Conservation (phyloP, 2,329 filamentous ascomycete genomes). For the Trichoderma cornu-damae region DNA sequence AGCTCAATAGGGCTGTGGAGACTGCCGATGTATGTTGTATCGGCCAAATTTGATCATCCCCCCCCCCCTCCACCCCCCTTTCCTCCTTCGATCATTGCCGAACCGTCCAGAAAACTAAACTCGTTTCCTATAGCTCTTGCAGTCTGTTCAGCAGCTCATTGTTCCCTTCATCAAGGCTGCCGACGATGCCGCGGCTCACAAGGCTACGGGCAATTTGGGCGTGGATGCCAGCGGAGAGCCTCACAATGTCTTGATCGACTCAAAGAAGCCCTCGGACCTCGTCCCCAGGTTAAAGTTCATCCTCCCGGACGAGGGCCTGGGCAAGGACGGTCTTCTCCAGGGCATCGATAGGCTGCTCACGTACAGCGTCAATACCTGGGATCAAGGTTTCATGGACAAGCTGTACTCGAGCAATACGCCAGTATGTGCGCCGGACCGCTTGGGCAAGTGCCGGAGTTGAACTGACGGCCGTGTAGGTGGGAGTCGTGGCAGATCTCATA, state of each 20-base stretch:
- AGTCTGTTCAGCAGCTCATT: conserved; percentile 61
- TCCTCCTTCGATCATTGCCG: background rate
- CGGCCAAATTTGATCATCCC: no score
- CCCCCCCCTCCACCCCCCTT: no score
- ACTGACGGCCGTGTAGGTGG: conserved; percentile 49
- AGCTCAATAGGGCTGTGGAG: conserved; percentile 32
- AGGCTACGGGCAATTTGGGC: conserved; percentile 46
- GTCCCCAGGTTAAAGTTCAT: conserved; percentile 52
- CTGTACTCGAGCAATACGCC: conserved; percentile 88
- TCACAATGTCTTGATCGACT: conserved; percentile 59
- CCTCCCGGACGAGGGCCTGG: conserved; percentile 54
- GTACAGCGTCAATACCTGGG: conserved; percentile 97
- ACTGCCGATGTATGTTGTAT: conserved; percentile 23
- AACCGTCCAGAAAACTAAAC: background rate
- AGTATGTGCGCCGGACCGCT: conserved; percentile 37
- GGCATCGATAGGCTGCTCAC: conserved; percentile 66
- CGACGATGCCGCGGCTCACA: conserved; percentile 55
- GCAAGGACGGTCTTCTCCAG: conserved; percentile 68
- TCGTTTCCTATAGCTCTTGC: conserved; percentile 53
- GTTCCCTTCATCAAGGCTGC: conserved; percentile 67
- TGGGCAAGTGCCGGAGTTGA: background rate
- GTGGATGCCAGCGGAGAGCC: conserved; percentile 35
- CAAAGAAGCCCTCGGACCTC: conserved; percentile 54
- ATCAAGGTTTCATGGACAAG: conserved; percentile 94
- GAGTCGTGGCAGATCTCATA: conserved; percentile 77